Evolutionary conservation across 2,329 filamentous ascomycete species (phyloP).

Genomic region (Diaporthe ampelina): DNA sequence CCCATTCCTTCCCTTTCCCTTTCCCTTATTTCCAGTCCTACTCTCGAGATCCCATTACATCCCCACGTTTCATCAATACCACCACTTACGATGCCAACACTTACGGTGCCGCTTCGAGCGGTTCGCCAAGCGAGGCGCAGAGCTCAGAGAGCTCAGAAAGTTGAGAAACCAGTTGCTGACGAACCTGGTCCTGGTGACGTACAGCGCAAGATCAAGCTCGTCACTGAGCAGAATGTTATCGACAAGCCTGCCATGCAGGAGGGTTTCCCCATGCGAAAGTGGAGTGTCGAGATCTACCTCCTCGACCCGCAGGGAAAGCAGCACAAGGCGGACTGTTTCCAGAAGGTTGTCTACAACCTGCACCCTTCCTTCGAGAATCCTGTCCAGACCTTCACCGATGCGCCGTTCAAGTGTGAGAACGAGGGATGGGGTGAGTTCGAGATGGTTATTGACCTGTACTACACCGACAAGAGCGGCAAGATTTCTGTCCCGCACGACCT

Average conservation of each 20-base stretch:
- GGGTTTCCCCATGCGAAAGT: slow-evolving; percentile 92
- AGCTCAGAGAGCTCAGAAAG: too few species aligned
- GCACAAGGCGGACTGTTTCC: slow-evolving; percentile 86
- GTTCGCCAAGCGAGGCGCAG: slow-evolving; percentile 42
- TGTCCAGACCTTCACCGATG: slow-evolving; percentile 83
- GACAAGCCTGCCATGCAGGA: slow-evolving; percentile 85
- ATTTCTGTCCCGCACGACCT: slow-evolving; percentile 87
- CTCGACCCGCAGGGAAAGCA: slow-evolving; percentile 90
- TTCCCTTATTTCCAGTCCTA: too few species aligned
- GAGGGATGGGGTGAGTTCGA: slow-evolving; percentile 99
- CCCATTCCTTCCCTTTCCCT: neutral
- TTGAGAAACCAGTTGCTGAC: slow-evolving; percentile 1
- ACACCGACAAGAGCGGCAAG: slow-evolving; percentile 88
- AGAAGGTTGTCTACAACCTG: slow-evolving; percentile 92
- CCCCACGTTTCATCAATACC: neutral
- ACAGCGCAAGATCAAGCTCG: slow-evolving; percentile 91
- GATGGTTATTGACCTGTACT: slow-evolving; percentile 87
- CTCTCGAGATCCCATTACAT: neutral
- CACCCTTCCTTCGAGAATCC: slow-evolving; percentile 94
- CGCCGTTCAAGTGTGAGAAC: slow-evolving; percentile 91
- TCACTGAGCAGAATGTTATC: slow-evolving; percentile 90
- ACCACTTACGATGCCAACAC: neutral
- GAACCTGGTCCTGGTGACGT: slow-evolving; percentile 48
- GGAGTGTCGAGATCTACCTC: slow-evolving; percentile 89
- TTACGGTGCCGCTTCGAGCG: neutral